These are phyloP conservation scores for Dendrocalamus sinicus DNA, from an alignment of 176 grass and related monocot genomes.

Conservation along the genomic window DNA sequence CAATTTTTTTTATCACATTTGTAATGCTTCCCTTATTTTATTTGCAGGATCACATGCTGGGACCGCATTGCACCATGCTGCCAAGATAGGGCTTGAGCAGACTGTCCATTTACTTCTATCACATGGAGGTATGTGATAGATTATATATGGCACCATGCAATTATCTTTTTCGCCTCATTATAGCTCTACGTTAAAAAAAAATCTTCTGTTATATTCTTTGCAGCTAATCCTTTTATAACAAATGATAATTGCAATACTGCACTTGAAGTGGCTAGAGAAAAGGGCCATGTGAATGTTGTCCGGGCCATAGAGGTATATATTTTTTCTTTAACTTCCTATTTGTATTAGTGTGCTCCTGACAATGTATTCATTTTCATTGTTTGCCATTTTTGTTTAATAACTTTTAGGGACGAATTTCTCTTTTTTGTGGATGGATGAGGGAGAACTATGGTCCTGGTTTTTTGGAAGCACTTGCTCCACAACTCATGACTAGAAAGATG, in stretches of 20 bases:
- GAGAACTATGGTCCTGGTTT: constrained; percentile 92
- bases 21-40: neutral
- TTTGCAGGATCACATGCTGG: constrained; percentile 66
- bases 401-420: constrained; percentile 68
- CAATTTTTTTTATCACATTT: neutral
- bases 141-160: constrained; percentile 13
- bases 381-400: constrained; percentile 31
- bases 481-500: constrained; percentile 87
- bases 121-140: constrained; percentile 62
- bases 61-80: constrained; percentile 97
- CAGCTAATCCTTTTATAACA: constrained; percentile 86
- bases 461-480: constrained; percentile 80
- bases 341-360: neutral
- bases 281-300: constrained; percentile 84
- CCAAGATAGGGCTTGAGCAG: constrained; percentile 78
- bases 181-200: neutral
- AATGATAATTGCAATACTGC: constrained; percentile 94
- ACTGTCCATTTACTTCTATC: constrained; percentile 85
- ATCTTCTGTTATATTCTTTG: constrained; percentile 25
- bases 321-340: neutral
- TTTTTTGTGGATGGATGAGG: constrained; percentile 88
- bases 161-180: neutral
- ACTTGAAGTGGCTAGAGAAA: constrained; percentile 96
- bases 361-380: neutral
- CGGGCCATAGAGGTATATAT: constrained; percentile 84